Percentiles rank a stretch among this genome's conserved stretches.
These are phyloP conservation scores for Rhododendron simsii DNA, from an alignment of 148 eudicot species.

Conservation along the genomic window DNA sequence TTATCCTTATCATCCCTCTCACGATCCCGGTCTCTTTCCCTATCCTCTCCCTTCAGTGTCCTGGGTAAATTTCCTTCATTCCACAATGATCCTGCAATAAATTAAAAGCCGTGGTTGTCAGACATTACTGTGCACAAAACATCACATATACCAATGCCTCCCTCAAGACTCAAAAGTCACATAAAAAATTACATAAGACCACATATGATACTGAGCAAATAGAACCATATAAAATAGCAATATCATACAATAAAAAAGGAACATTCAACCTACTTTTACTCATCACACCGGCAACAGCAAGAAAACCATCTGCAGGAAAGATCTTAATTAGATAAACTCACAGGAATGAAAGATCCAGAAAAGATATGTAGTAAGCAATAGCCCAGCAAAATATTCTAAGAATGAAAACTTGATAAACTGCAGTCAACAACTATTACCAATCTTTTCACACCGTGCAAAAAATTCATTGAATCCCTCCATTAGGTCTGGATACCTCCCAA, in stretches of 20 bases:
- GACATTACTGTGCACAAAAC: not conserved
- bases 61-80: constrained; percentile 25
- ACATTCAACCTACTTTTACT: constrained; percentile 28
- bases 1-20: constrained; percentile 6
- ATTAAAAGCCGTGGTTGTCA: constrained; percentile 1
- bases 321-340: constrained; percentile 4
- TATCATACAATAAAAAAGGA: not conserved
- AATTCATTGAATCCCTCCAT: constrained; percentile 47
- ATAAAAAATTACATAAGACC: not conserved
- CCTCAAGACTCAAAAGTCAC: not conserved
- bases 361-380: not conserved
- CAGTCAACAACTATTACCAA: constrained; percentile 30
- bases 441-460: constrained; percentile 35
- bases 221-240: not conserved
- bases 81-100: constrained; percentile 29
- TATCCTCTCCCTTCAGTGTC: constrained; percentile 30
- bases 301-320: constrained; percentile 34
- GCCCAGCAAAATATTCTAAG: not conserved
- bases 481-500: constrained; percentile 45
- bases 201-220: not conserved
- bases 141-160: not conserved
- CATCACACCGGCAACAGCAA: constrained; percentile 29
- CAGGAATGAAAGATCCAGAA: not conserved
- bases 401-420: not conserved
- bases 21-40: constrained; percentile 29